These are phyloP conservation scores for Erodium trifolium DNA, from an alignment of 441 rosid genomes.

Conservation along the genomic window DNA sequence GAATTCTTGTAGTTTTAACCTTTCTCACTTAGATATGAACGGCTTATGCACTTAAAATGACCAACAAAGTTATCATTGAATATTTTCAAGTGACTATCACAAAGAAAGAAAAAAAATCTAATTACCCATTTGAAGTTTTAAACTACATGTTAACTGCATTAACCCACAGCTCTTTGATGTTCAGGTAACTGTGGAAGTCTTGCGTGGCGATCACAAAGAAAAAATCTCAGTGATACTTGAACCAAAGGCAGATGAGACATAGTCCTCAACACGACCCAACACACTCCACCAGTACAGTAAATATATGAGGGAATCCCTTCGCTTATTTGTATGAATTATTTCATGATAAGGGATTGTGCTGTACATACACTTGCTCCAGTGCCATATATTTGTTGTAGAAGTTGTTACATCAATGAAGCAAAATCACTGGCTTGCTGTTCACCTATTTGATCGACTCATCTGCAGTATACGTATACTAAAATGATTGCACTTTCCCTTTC, in stretches of 20 bases:
- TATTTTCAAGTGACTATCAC: not conserved
- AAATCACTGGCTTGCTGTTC: not conserved
- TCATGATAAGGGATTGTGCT: conserved; percentile 16
- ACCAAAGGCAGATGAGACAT: conserved; percentile 75
- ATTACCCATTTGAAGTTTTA: not conserved
- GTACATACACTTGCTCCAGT: conserved; percentile 21
- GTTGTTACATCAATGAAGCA: conserved; percentile 9
- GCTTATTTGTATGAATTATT: conserved; percentile 19
- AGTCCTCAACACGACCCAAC: conserved; percentile 19
- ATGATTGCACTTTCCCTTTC: not conserved
- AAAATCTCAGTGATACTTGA: conserved; percentile 76
- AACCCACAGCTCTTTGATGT: conserved; percentile 8
- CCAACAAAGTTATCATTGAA: not conserved
- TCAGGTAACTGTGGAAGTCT: conserved; percentile 72
- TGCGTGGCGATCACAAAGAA: conserved; percentile 90
- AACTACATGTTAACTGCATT: not conserved
- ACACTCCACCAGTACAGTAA: conserved; percentile 15
- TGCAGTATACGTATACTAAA: no score
- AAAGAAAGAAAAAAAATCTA: no score
- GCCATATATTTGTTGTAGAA: not conserved
- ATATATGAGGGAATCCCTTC: conserved; percentile 17
- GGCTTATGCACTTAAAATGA: not conserved
- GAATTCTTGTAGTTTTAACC: not conserved
- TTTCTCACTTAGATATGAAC: conserved; percentile 1
- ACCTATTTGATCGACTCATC: not conserved